Conservation (phyloP, 1,284 basidiomycete genomes). For the Microbotryum silenes-acaulis region DNA sequence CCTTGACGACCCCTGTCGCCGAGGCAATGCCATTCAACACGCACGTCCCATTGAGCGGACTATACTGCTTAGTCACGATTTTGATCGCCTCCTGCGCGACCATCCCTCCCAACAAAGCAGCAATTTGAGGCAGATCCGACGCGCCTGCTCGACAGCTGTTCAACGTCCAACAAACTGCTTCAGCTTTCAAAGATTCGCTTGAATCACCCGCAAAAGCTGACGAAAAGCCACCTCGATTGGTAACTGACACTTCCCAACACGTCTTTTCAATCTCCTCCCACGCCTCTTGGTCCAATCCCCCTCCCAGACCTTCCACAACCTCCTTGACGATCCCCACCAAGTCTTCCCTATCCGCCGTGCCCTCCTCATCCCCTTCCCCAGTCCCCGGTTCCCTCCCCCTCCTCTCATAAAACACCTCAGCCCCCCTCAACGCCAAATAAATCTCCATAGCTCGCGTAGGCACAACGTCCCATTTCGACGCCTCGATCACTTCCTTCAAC, state of each 20-base stretch:
- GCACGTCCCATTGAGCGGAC: slow-evolving; percentile 79
- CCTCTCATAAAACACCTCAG: slow-evolving; percentile 42
- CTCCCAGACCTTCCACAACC: slow-evolving; percentile 15
- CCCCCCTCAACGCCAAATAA: slow-evolving; percentile 44
- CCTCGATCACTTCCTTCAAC: slow-evolving; percentile 51
- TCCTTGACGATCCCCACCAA: slow-evolving; percentile 16
- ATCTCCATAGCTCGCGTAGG: slow-evolving; percentile 21
- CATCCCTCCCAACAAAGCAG: slow-evolving; percentile 85
- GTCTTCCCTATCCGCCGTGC: slow-evolving; percentile 9
- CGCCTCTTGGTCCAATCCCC: background rate
- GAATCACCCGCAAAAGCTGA: slow-evolving; percentile 11
- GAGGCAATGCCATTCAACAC: slow-evolving; percentile 69
- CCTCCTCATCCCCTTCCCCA: slow-evolving; percentile 25
- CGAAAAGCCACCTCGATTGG: background rate
- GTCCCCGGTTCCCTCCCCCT: slow-evolving; percentile 45
- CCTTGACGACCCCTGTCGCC: slow-evolving; percentile 10
- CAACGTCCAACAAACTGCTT: background rate
- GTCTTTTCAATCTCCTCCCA: slow-evolving; percentile 56
- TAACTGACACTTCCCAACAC: slow-evolving; percentile 68
- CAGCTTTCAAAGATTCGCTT: too few relatives aligned
- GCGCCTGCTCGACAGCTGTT: slow-evolving; percentile 32
- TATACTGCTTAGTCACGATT: slow-evolving; percentile 91
- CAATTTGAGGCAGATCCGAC: slow-evolving; percentile 75
- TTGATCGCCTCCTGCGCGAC: slow-evolving; percentile 98
- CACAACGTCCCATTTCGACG: slow-evolving; percentile 34